These are phyloP conservation scores for Pleodorina starrii DNA, from an alignment of 139 green algal species.

Conservation along the genomic window DNA sequence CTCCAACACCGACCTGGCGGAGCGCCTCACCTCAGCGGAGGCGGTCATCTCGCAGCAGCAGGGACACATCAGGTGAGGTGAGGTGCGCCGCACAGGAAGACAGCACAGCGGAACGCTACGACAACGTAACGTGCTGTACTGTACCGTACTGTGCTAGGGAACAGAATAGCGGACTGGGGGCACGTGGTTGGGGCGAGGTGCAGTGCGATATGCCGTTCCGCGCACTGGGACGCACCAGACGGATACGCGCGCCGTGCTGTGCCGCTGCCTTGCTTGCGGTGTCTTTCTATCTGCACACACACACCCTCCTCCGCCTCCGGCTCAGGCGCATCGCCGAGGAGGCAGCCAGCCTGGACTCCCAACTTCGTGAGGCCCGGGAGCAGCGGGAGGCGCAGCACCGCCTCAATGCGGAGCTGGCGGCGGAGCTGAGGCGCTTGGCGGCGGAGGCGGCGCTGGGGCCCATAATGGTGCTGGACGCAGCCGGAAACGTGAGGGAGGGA, in stretches of 20 bases:
- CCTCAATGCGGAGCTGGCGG: slow-evolving; percentile 55
- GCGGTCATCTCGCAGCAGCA: slow-evolving; percentile 50
- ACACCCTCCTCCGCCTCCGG: neutral
- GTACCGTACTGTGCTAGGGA: too few species aligned
- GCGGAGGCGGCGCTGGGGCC: slow-evolving; percentile 52
- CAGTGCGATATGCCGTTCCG: too few species aligned
- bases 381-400: slow-evolving; percentile 53
- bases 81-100: too few species aligned
- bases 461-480: slow-evolving; percentile 46
- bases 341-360: neutral
- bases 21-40: slow-evolving; percentile 26
- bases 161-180: too few species aligned
- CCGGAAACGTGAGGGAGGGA: slow-evolving; percentile 36
- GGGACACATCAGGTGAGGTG: slow-evolving; percentile 38
- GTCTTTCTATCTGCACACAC: too few species aligned
- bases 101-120: too few species aligned
- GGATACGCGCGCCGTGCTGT: too few species aligned
- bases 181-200: too few species aligned
- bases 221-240: too few species aligned
- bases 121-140: too few species aligned
- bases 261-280: too few species aligned
- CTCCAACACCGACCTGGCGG: slow-evolving; percentile 36
- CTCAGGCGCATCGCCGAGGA: slow-evolving; percentile 37
- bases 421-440: slow-evolving; percentile 58
- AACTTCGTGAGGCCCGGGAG: slow-evolving; percentile 39